Conservation (phyloP, 2,329 filamentous ascomycete genomes). For the Colletotrichum tamarilloi region DNA sequence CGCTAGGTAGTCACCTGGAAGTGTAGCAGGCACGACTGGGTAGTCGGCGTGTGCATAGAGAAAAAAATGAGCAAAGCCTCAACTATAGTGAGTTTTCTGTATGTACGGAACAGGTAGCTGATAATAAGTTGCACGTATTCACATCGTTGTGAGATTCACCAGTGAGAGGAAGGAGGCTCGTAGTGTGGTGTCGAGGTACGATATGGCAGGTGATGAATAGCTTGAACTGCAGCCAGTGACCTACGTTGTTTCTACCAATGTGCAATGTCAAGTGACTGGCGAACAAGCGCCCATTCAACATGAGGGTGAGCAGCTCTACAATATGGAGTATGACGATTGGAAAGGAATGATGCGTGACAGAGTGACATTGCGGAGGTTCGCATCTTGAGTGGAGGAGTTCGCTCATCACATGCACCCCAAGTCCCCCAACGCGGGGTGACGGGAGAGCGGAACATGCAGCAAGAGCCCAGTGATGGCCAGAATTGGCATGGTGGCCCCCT, state of each 20-base stretch:
- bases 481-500: neutral
- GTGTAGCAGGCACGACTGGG: neutral
- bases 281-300: slow-evolving; percentile 9
- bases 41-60: neutral
- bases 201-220: neutral
- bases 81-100: neutral
- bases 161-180: slow-evolving; percentile 8
- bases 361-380: slow-evolving; percentile 24
- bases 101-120: too few relatives aligned
- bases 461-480: neutral
- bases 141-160: slow-evolving; percentile 14
- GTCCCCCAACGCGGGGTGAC: slow-evolving; percentile 31
- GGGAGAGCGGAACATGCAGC: slow-evolving; percentile 21
- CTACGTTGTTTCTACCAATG: neutral
- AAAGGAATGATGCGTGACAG: neutral
- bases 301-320: neutral
- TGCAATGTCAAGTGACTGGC: slow-evolving; percentile 28
- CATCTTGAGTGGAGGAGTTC: slow-evolving; percentile 32
- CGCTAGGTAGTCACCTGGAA: neutral
- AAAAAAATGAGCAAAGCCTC: neutral
- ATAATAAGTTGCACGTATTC: neutral
- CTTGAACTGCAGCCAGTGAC: neutral
- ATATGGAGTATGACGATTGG: neutral
- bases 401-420: slow-evolving; percentile 33
- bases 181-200: neutral